Evolutionary conservation across 768 basidiomycete species (phyloP).

Genomic region (Hygrophoropsis aurantiaca): DNA sequence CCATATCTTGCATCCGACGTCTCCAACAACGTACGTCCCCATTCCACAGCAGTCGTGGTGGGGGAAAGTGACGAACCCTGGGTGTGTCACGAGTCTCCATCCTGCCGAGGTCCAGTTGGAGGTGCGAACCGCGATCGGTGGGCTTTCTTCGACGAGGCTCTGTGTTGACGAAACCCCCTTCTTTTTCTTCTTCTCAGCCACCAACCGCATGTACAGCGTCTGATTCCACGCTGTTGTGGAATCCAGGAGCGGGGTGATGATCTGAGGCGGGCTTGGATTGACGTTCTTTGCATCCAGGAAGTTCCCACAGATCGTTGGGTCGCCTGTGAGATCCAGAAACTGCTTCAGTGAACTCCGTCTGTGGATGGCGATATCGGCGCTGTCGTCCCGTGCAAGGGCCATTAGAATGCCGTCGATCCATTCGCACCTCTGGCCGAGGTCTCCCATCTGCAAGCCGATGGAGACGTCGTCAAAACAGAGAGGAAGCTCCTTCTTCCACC

Average conservation of each 20-base stretch:
- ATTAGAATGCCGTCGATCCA: not conserved
- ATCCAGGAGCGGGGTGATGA: not conserved
- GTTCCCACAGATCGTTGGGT: not conserved
- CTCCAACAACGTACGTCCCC: not conserved
- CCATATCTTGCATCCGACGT: not conserved
- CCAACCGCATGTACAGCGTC: not conserved
- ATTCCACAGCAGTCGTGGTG: slow-evolving; percentile 8
- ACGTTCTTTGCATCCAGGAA: slow-evolving; percentile 5
- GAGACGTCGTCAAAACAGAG: too few species aligned
- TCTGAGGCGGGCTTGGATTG: not conserved
- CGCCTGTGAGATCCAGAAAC: not conserved
- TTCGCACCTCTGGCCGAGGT: not conserved
- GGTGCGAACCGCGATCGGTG: too few species aligned
- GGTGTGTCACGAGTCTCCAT: too few species aligned
- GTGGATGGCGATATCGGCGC: too few species aligned
- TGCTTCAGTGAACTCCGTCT: not conserved
- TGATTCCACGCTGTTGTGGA: slow-evolving; percentile 5
- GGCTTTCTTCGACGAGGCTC: too few species aligned
- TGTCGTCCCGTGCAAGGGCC: too few species aligned
- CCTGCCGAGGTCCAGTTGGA: too few species aligned
- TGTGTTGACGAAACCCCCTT: too few species aligned
- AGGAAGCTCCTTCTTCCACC: too few species aligned
- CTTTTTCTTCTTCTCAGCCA: too few species aligned
- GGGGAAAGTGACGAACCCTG: not conserved
- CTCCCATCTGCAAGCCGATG: not conserved